These are phyloP conservation scores for Colletotrichum lupini DNA, from an alignment of 2,329 filamentous ascomycete genomes.

Conservation along the genomic window DNA sequence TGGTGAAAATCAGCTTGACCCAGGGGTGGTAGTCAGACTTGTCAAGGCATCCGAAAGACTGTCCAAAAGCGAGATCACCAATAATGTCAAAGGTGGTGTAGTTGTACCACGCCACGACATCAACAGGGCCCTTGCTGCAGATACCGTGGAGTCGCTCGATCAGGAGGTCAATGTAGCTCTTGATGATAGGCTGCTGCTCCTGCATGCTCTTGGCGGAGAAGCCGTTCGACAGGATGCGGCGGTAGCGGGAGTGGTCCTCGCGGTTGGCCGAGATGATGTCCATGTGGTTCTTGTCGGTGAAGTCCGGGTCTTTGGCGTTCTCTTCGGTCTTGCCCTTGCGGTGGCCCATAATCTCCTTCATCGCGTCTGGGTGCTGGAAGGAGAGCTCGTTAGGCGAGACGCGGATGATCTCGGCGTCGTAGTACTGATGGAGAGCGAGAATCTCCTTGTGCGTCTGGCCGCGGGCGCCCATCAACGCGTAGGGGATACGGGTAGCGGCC, in stretches of 20 bases:
- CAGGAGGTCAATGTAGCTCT: constrained; percentile 51
- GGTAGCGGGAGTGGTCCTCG: constrained; percentile 29
- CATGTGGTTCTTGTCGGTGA: not conserved
- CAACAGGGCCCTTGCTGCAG: constrained; percentile 24
- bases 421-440: constrained; percentile 39
- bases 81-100: constrained; percentile 46
- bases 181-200: constrained; percentile 44
- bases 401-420: constrained; percentile 49
- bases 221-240: constrained; percentile 36
- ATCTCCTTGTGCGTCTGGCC: constrained; percentile 42
- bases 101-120: constrained; percentile 43
- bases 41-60: constrained; percentile 43
- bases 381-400: constrained; percentile 51
- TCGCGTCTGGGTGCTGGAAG: constrained; percentile 48
- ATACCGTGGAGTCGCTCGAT: constrained; percentile 49
- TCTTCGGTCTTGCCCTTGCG: constrained; percentile 15
- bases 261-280: constrained; percentile 38
- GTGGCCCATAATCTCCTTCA: constrained; percentile 53
- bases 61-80: constrained; percentile 44
- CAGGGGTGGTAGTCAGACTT: constrained; percentile 32
- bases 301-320: constrained; percentile 17
- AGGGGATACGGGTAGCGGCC: constrained; percentile 26
- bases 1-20: constrained; percentile 38
- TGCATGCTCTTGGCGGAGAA: constrained; percentile 42
- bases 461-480: constrained; percentile 18